Evolutionary conservation across 768 basidiomycete genomes (phyloP), one percentile per base, ranked within the genome.

Genomic region (Boletales sp.): DNA sequence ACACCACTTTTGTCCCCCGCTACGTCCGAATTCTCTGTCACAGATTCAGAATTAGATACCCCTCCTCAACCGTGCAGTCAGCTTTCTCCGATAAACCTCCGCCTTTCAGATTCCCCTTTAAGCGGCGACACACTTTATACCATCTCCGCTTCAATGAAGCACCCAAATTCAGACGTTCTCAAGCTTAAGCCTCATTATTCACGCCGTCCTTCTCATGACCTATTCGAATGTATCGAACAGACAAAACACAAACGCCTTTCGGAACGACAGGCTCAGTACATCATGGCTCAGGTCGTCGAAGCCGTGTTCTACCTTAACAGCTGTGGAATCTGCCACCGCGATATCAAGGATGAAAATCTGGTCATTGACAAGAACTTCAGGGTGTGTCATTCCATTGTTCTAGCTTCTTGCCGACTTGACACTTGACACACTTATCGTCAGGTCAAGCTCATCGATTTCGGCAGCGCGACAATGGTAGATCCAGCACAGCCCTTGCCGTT

Each of bases 371-470:
- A 70, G 66, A 71, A 87, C 54, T 75, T 90, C 54, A 86, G 80
- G 72, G 87, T 86, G 51, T 30, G 34, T 24, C 35, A n/a, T 41
- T 6, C 34, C 40, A 12, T 8, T n/a, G 15, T n/a, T 29, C 17
- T 14, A 19, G 5, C 13, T 5, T 41, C n/a, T 57, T 41, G 45
- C 10, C 13, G 8, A 27, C 15, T 34, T 34, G 15, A 31, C 13
- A 27, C 24, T 27, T 27, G 24, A 6, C 24, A 27, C 24, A 5
- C 24, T 6, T 41, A 38, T 35, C 50, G 53, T 35, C 64, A 91
- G 85, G 87, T 95, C 61, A 97, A 97, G 66, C 77, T 97, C 43
- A 94, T 97, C 61, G 94, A 97, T 71, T 97, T 97, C 66, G 94
- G 94, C 41, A 90, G 88, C 56, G 91, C 93, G 24, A 85, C 86